Evolutionary conservation across 1,284 basidiomycete species (phyloP), one percentile per base, ranked within the genome.

Genomic region (Tylopilus sp.): DNA sequence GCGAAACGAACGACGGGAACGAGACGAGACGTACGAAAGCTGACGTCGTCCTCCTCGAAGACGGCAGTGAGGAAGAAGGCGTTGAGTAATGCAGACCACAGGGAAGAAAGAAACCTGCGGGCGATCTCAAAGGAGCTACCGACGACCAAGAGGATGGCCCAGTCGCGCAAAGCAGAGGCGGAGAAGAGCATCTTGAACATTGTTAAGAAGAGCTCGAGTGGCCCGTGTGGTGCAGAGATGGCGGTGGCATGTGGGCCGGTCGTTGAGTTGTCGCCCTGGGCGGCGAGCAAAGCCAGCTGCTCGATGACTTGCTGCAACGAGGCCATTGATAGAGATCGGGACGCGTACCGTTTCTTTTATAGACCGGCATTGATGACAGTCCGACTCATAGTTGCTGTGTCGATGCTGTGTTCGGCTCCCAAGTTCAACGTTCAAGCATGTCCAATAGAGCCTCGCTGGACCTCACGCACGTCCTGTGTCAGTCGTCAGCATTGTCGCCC

Each of bases 381-480:
- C 26, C 26, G 26, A 28, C 8, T 28, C 26, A 28, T 28, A 9
- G 2, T 28, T 4, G 26, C 7, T 23, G 10, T 28, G 26, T 9
- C 26, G 26, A 28, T 28, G 26, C 26, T 8, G 6, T 37, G 21
- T 25, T n/a, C 28, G n/a, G n/a, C n/a, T n/a, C n/a, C n/a, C n/a
- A n/a, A n/a, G n/a, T n/a, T n/a, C n/a, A n/a, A n/a, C n/a, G n/a
- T n/a, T 23, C 9, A 16, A 40, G 39, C 29, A 57, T 61, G 44
- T 46, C 63, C 12, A 23, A 43, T 36, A 67, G 68, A 19, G 63
- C 73, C 1, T 73, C 82, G 15, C 59, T 87, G 25, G 84, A 85
- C 52, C 70, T 86, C 18, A 85, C 85, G 0, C 80, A 87, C 57
- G 81, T 87, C 42, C 65, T 84, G 41, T 87, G 84, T 85, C 57